These are phyloP conservation scores for Macadamia integrifolia DNA, from an alignment of 164 flowering plant genomes.

Conservation along the genomic window DNA sequence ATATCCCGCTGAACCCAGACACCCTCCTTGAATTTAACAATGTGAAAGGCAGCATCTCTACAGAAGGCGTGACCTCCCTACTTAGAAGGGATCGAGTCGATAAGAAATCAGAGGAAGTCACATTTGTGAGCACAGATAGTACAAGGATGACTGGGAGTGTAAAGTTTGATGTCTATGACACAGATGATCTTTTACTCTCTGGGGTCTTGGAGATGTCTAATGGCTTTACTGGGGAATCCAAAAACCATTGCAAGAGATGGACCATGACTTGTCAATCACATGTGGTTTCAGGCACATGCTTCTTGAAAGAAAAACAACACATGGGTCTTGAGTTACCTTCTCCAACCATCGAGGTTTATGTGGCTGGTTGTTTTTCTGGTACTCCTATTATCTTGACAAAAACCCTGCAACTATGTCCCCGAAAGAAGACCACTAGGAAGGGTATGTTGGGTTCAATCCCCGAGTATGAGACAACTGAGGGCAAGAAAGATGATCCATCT, in stretches of 20 bases:
- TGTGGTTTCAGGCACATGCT: constrained; percentile 35
- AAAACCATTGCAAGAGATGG: constrained; percentile 41
- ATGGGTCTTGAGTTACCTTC: constrained; percentile 34
- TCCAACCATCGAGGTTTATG: constrained; percentile 75
- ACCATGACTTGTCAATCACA: constrained; percentile 59
- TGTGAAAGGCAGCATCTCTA: constrained; percentile 41
- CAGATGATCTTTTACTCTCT: constrained; percentile 50
- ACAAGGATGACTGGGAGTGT: constrained; percentile 69
- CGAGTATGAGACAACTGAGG: constrained; percentile 53
- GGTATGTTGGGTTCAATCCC: constrained; percentile 64
- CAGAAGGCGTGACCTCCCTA: constrained; percentile 51
- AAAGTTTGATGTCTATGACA: constrained; percentile 67
- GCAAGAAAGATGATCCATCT: constrained; percentile 31
- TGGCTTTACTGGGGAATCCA: constrained; percentile 35
- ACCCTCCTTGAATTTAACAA: constrained; percentile 81
- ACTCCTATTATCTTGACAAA: constrained; percentile 73
- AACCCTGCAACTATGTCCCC: constrained; percentile 46
- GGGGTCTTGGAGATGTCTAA: constrained; percentile 59
- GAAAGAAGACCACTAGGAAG: constrained; percentile 54
- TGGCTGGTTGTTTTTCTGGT: constrained; percentile 69
- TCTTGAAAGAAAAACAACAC: constrained; percentile 51
- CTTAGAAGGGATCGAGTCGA: constrained; percentile 68
- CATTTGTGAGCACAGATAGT: constrained; percentile 76
- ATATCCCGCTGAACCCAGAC: constrained; percentile 62
- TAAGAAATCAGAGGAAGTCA: constrained; percentile 74